Percentiles rank a stretch among this genome's conserved stretches.
Evolutionary conservation across 139 green algal species (phyloP).

Genomic region (Deuterostichococcus epilithicus): DNA sequence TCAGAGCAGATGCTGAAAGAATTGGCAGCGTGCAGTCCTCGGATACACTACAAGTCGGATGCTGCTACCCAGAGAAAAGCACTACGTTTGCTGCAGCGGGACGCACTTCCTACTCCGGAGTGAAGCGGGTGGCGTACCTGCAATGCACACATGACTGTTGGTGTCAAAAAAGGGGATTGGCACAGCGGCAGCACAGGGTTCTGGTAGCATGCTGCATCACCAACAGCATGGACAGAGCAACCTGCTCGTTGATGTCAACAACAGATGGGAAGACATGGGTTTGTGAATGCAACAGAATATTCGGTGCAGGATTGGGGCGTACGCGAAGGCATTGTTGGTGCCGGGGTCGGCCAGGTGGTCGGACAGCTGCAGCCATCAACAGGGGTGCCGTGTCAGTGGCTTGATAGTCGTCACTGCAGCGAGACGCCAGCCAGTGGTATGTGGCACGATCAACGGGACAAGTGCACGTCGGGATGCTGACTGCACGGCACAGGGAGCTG

Average conservation of each 20-base stretch:
- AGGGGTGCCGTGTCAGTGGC: not conserved
- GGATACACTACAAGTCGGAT: not conserved
- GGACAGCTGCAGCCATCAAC: not conserved
- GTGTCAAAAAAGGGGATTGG: not conserved
- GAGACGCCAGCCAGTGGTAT: not conserved
- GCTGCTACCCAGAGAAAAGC: no score
- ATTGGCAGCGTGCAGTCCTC: no score
- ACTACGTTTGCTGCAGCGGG: no score
- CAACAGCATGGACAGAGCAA: no score
- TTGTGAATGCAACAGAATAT: not conserved
- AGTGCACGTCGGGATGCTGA: no score
- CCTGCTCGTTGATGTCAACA: slow-evolving; percentile 28
- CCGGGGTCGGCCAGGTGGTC: not conserved
- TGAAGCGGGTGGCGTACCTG: not conserved
- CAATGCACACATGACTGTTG: not conserved
- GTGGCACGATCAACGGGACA: no score
- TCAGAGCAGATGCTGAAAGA: no score
- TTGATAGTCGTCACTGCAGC: not conserved
- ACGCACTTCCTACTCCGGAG: not conserved
- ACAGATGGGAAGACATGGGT: not conserved
- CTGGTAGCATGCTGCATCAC: no score
- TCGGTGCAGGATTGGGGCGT: not conserved
- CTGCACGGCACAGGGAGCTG: no score
- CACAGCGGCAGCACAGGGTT: no score
- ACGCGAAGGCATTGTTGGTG: not conserved